These are phyloP conservation scores for Leccinum aurantiacum DNA, from an alignment of 768 basidiomycete genomes.

Conservation along the genomic window DNA sequence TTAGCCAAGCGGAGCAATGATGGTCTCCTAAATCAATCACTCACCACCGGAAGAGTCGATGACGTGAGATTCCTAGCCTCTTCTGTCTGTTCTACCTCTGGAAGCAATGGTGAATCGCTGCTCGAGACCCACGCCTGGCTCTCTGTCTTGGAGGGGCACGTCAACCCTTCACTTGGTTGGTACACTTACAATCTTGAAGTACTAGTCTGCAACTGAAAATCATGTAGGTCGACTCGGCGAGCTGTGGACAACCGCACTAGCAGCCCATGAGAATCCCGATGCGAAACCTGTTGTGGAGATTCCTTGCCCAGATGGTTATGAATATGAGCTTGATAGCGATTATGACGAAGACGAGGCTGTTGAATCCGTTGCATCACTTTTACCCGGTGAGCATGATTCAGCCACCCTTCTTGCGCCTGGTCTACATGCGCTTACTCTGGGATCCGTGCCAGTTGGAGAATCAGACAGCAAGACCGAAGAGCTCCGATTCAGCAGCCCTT, in stretches of 20 bases:
- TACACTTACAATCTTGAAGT: not conserved
- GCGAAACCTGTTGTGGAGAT: conserved; percentile 4
- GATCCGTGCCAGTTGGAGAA: conserved; percentile 13
- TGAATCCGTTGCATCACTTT: not conserved
- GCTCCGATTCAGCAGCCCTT: conserved; percentile 2
- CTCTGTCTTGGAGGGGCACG: conserved; percentile 10
- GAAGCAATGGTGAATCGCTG: not conserved
- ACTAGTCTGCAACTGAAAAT: conserved; percentile 2
- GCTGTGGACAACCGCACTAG: conserved; percentile 10
- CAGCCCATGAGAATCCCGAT: not conserved
- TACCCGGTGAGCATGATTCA: not conserved
- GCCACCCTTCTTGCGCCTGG: not conserved
- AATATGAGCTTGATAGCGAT: conserved; percentile 28
- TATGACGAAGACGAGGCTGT: conserved; percentile 19
- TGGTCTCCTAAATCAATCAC: conserved; percentile 10
- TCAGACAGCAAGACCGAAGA: not conserved
- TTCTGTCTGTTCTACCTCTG: not conserved
- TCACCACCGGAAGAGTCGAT: conserved; percentile 17
- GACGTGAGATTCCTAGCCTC: conserved; percentile 22
- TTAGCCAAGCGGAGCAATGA: too few relatives aligned
- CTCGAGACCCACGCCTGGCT: conserved; percentile 17
- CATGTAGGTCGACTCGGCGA: conserved; percentile 13
- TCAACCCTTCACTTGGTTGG: conserved; percentile 13
- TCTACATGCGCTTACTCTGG: not conserved
- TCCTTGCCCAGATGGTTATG: conserved; percentile 6